A percentile compares a stretch with the other conserved stretches of the same genome.
These are phyloP conservation scores for Xylaria polymorpha DNA, from an alignment of 2,329 filamentous ascomycete genomes.

Conservation along the genomic window DNA sequence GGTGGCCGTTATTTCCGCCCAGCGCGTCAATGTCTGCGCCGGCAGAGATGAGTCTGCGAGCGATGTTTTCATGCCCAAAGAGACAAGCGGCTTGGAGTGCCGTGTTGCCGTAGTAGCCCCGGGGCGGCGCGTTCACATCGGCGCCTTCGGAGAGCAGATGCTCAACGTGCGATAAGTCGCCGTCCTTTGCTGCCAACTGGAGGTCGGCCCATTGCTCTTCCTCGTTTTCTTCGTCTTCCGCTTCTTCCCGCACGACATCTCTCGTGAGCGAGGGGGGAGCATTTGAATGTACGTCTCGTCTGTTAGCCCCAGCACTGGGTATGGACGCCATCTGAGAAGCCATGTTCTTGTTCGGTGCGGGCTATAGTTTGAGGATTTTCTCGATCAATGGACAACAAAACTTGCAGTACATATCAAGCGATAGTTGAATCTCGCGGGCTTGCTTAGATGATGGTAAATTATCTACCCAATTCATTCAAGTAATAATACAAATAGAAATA, in stretches of 20 bases:
- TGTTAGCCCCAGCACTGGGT: slow-evolving; percentile 7
- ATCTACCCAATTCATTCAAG: background rate
- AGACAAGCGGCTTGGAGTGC: slow-evolving; percentile 48
- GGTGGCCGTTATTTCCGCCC: slow-evolving; percentile 50
- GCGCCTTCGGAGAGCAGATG: slow-evolving; percentile 45
- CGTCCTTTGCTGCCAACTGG: slow-evolving; percentile 51
- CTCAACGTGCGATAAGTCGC: slow-evolving; percentile 46
- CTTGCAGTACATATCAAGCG: background rate
- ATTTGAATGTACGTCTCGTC: background rate
- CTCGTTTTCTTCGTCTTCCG: slow-evolving; percentile 36
- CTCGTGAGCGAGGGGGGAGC: background rate
- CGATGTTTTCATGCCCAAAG: slow-evolving; percentile 42
- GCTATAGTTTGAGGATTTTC: background rate
- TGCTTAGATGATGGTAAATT: background rate
- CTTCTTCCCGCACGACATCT: slow-evolving; percentile 11
- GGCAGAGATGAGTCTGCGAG: slow-evolving; percentile 39
- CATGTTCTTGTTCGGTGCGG: slow-evolving; percentile 10
- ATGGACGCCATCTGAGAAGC: slow-evolving; percentile 29
- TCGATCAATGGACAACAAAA: background rate
- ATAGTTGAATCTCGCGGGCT: background rate
- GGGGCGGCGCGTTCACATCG: slow-evolving; percentile 45
- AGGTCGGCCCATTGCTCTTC: slow-evolving; percentile 52
- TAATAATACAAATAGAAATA: no score
- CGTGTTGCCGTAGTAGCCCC: slow-evolving; percentile 46
- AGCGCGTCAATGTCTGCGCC: slow-evolving; percentile 45